A percentile compares a stretch with the other conserved stretches of the same genome.
Evolutionary conservation across 1,284 basidiomycete genomes (phyloP).

Genomic region (Cryptococcus sp.): DNA sequence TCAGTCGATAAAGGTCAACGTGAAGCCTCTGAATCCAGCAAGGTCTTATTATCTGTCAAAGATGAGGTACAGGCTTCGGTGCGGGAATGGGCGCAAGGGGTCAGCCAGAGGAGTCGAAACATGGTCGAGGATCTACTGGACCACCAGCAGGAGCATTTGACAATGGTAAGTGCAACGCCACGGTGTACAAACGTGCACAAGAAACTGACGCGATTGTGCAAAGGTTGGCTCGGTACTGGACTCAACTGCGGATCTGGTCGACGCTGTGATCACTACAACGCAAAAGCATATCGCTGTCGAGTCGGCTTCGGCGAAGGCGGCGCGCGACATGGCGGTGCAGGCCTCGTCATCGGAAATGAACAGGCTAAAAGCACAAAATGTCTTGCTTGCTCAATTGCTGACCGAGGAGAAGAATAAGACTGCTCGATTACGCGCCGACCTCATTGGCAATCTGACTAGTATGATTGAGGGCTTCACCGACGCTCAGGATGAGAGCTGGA

Average conservation of each 20-base stretch:
- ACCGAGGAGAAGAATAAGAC: conserved; percentile 67
- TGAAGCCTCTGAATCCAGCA: conserved; percentile 56
- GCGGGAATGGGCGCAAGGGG: conserved; percentile 34
- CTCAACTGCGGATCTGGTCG: conserved; percentile 57
- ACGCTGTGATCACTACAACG: conserved; percentile 63
- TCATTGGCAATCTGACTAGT: conserved; percentile 69
- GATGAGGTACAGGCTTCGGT: conserved; percentile 46
- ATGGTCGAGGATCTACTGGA: conserved; percentile 47
- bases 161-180: conserved; percentile 36
- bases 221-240: conserved; percentile 47
- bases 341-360: conserved; percentile 64
- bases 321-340: conserved; percentile 59
- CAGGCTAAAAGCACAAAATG: conserved; percentile 72
- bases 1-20: conserved; percentile 60
- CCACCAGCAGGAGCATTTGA: conserved; percentile 47
- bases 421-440: conserved; percentile 66
- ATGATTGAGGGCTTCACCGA: conserved; percentile 70
- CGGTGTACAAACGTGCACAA: conserved; percentile 1
- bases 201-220: conserved; percentile 14
- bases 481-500: conserved; percentile 68
- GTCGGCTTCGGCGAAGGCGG: conserved; percentile 58
- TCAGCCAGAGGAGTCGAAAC: conserved; percentile 30
- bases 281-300: conserved; percentile 63
- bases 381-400: conserved; percentile 64
- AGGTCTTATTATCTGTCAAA: conserved; percentile 33